Conservation (phyloP, 2,329 filamentous ascomycete genomes). For the Rugonectria rugulosa region DNA sequence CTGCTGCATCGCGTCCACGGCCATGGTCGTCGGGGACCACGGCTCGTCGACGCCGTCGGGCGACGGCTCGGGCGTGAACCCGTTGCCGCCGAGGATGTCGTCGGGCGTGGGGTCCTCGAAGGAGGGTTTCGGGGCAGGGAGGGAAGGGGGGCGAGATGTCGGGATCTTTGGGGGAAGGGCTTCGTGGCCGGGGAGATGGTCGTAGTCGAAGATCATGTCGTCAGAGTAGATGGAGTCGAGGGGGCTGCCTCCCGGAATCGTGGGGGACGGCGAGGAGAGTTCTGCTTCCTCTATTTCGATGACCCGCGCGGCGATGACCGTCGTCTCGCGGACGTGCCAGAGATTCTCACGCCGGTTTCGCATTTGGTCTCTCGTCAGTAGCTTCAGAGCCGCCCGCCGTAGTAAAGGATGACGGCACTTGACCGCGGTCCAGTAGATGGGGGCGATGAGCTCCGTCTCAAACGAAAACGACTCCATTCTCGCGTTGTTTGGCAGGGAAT, state of each 20-base stretch:
- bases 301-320: constrained; percentile 44
- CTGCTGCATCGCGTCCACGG: constrained; percentile 28
- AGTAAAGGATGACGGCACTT: constrained; percentile 53
- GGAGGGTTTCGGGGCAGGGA: constrained; percentile 11
- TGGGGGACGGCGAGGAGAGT: not conserved
- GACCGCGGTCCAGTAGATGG: constrained; percentile 50
- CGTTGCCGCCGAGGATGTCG: not conserved
- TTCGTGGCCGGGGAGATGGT: not conserved
- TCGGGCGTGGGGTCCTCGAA: constrained; percentile 31
- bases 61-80: constrained; percentile 5
- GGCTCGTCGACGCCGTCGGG: constrained; percentile 14
- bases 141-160: constrained; percentile 14
- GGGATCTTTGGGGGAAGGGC: constrained; percentile 20
- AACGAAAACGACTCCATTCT: constrained; percentile 47
- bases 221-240: not conserved
- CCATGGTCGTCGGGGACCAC: constrained; percentile 19
- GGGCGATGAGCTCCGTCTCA: constrained; percentile 51
- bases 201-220: not conserved
- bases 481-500: constrained; percentile 17
- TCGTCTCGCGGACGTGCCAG: constrained; percentile 46
- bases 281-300: constrained; percentile 47
- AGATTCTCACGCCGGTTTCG: constrained; percentile 48
- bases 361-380: constrained; percentile 44
- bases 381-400: constrained; percentile 46
- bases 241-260: not conserved